These are phyloP conservation scores for Globisporangium heterothallicum DNA, from an alignment of 352 stramenopile species.

Conservation along the genomic window DNA sequence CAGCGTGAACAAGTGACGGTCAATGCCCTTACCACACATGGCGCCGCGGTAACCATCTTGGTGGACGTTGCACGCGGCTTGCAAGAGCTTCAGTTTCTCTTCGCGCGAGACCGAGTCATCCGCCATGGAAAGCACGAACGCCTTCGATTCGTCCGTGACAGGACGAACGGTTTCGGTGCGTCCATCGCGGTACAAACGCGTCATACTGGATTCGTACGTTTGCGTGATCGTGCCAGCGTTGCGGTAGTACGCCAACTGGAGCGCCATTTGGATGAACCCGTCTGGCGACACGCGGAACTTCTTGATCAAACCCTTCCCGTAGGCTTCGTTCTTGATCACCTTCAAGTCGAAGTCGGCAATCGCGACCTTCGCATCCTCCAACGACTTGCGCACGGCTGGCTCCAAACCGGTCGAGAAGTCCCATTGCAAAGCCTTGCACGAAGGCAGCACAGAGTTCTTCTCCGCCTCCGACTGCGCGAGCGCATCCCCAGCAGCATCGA, in stretches of 20 bases:
- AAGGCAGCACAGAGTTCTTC: slow-evolving; percentile 37
- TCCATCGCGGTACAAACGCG: slow-evolving; percentile 93
- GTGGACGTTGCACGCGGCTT: slow-evolving; percentile 86
- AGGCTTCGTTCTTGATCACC: slow-evolving; percentile 84
- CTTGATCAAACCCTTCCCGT: slow-evolving; percentile 88
- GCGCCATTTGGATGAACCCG: slow-evolving; percentile 94
- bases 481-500: slow-evolving; percentile 47
- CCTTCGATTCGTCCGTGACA: slow-evolving; percentile 87
- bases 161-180: slow-evolving; percentile 92
- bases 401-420: slow-evolving; percentile 53
- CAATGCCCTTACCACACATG: slow-evolving; percentile 90
- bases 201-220: slow-evolving; percentile 97
- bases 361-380: slow-evolving; percentile 45
- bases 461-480: slow-evolving; percentile 39
- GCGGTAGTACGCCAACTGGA: slow-evolving; percentile 95
- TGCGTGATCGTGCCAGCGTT: slow-evolving; percentile 90
- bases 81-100: slow-evolving; percentile 84
- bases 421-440: slow-evolving; percentile 53
- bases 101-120: slow-evolving; percentile 53
- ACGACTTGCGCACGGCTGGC: slow-evolving; percentile 43
- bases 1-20: slow-evolving; percentile 95
- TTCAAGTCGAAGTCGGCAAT: slow-evolving; percentile 89
- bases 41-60: slow-evolving; percentile 89
- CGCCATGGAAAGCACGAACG: slow-evolving; percentile 88
- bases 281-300: slow-evolving; percentile 92